Base-by-base conservation (phyloP, 768 basidiomycete genomes). In the Tephrocybe sp. region DNA sequence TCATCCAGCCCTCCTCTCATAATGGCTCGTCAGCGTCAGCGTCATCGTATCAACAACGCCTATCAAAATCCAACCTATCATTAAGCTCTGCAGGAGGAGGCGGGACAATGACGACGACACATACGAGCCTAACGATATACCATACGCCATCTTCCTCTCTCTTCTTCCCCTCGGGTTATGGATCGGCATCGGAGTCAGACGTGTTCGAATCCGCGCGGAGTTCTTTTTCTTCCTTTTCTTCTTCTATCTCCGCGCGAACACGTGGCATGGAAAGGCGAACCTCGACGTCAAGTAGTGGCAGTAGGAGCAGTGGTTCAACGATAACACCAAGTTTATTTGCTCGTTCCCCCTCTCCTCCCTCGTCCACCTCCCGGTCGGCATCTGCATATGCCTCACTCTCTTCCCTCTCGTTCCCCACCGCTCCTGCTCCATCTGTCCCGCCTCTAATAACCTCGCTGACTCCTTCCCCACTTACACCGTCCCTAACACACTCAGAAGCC, bases 121-220 rank as follows among this genome's bases (percentile, higher is more conserved):
- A 75, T 43, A 83, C 85, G 0, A 75, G 76, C 1, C 61, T 81
- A 3, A 82, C 85, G 1, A 72, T 83, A 34, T 92, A 86, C 65
- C 86, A 89, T 64, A 92, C 90, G 0, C 88, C 90, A 6, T 80
- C 84, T 0, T 91, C 89, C 0, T 89, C 87, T n/a, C 53, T 89
- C 35, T 86, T 81, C 55, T n/a, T n/a, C n/a, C n/a, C n/a, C n/a
- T n/a, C n/a, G n/a, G n/a, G n/a, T n/a, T n/a, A n/a, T n/a, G n/a
- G n/a, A n/a, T n/a, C n/a, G n/a, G n/a, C n/a, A n/a, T n/a, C n/a
- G n/a, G n/a, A n/a, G n/a, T n/a, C n/a, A n/a, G 84, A 89, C 60
- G 56, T 62, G 3, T 87, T 72, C 53, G 74, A 80, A 16, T 81
- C 84, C 6, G 84, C 86, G 3, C 76, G 79, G 9, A 79, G 80